A percentile compares a stretch with the other conserved stretches of the same genome.
phyloP scores from a whole-genome alignment of 352 stramenopile genomes.

The Globisporangium solare region DNA sequence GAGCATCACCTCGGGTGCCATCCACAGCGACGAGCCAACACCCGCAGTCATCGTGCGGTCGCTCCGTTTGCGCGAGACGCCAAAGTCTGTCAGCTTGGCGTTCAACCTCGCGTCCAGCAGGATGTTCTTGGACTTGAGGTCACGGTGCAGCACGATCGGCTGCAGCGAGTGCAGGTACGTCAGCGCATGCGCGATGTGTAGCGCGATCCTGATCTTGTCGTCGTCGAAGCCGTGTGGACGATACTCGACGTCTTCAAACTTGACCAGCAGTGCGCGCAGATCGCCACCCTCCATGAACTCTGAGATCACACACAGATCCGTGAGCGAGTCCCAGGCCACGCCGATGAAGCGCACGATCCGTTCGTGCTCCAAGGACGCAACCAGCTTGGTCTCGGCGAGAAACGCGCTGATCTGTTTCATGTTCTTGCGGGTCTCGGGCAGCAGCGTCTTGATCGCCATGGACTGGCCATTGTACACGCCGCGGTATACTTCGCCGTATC shows the following conservation, averaged over 20 bases:
- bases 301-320: constrained; percentile 31
- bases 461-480: constrained; percentile 28
- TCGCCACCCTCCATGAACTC: constrained; percentile 47
- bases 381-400: constrained; percentile 39
- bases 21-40: constrained; percentile 8
- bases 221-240: constrained; percentile 28
- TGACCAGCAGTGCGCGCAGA: constrained; percentile 27
- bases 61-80: constrained; percentile 24
- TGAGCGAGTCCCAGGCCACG: constrained; percentile 44
- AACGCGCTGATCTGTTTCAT: constrained; percentile 33
- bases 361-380: constrained; percentile 32
- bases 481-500: constrained; percentile 41
- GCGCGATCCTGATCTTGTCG: constrained; percentile 28
- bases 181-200: constrained; percentile 27
- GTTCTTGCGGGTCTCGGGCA: constrained; percentile 26
- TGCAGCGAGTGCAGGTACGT: constrained; percentile 42
- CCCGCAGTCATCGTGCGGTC: constrained; percentile 28
- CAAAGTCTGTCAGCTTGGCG: constrained; percentile 44
- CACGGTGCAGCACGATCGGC: constrained; percentile 29
- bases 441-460: constrained; percentile 44
- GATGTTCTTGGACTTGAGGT: constrained; percentile 54
- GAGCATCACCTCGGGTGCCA: constrained; percentile 1
- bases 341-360: constrained; percentile 41
- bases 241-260: constrained; percentile 22
- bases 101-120: constrained; percentile 20